Evolutionary conservation across 371 early-diverging fungal species (phyloP).

Genomic region (Synchytrium microbalum): DNA sequence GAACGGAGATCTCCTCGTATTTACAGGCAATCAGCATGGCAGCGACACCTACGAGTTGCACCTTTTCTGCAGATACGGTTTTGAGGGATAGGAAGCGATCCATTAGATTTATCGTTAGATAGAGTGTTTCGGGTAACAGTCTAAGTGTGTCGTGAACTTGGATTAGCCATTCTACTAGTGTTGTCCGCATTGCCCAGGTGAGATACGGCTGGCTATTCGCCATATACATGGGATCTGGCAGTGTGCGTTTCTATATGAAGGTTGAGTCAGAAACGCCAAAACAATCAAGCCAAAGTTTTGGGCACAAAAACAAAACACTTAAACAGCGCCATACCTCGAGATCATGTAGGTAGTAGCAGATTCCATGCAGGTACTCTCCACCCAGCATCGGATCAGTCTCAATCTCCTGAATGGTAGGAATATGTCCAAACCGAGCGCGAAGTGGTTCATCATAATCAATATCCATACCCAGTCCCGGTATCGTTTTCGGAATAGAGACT

Average conservation of each 20-base stretch:
- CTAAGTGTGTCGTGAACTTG: slow-evolving; percentile 85
- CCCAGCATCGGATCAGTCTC: too few species aligned
- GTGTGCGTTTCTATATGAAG: slow-evolving; percentile 35
- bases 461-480: too few species aligned
- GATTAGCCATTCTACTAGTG: slow-evolving; percentile 88
- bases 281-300: too few species aligned
- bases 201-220: slow-evolving; percentile 75
- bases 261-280: too few species aligned
- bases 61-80: slow-evolving; percentile 71
- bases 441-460: too few species aligned
- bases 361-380: too few species aligned
- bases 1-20: slow-evolving; percentile 90
- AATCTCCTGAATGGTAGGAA: too few species aligned
- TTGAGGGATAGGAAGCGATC: slow-evolving; percentile 93
- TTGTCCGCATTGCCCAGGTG: slow-evolving; percentile 87
- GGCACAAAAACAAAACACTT: too few species aligned
- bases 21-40: slow-evolving; percentile 92
- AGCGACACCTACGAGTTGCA: slow-evolving; percentile 96
- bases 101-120: slow-evolving; percentile 87
- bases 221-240: slow-evolving; percentile 80
- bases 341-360: too few species aligned
- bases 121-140: slow-evolving; percentile 93
- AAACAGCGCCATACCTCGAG: too few species aligned
- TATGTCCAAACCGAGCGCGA: too few species aligned
- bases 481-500: too few species aligned